A percentile compares a stretch with the other conserved stretches of the same genome.
These are phyloP conservation scores for Neurospora sp. DNA, from an alignment of 495 filamentous ascomycete genomes.

Conservation along the genomic window DNA sequence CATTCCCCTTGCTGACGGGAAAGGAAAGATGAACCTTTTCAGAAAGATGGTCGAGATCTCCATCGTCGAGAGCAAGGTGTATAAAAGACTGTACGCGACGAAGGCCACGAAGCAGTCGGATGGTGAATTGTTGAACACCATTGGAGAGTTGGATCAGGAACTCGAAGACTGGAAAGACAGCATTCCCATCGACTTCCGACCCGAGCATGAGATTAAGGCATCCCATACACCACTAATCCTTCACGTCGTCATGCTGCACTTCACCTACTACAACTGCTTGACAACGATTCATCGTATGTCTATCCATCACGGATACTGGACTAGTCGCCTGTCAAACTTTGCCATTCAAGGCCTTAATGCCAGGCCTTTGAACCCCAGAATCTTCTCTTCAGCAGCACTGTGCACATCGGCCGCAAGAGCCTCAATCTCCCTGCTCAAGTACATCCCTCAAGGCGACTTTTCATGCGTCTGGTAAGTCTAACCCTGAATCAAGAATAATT, in stretches of 20 bases:
- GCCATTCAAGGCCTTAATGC: slow-evolving; percentile 90
- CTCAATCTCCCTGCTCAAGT: slow-evolving; percentile 87
- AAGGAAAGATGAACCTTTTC: slow-evolving; percentile 89
- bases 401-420: slow-evolving; percentile 88
- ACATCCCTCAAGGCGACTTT: slow-evolving; percentile 91
- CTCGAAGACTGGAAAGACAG: slow-evolving; percentile 94
- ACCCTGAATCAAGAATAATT: not conserved
- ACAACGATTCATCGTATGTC: slow-evolving; percentile 99
- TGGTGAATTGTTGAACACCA: slow-evolving; percentile 88
- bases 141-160: slow-evolving; percentile 87
- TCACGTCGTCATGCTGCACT: slow-evolving; percentile 87
- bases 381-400: slow-evolving; percentile 86
- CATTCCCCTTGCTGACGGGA: slow-evolving; percentile 82
- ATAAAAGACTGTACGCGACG: slow-evolving; percentile 87
- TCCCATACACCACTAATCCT: slow-evolving; percentile 82
- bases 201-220: slow-evolving; percentile 88
- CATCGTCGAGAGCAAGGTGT: slow-evolving; percentile 85
- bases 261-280: slow-evolving; percentile 94
- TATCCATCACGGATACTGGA: slow-evolving; percentile 97
- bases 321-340: slow-evolving; percentile 86
- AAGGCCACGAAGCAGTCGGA: slow-evolving; percentile 87
- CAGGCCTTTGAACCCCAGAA: slow-evolving; percentile 78
- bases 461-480: slow-evolving; percentile 82
- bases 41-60: slow-evolving; percentile 83
- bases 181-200: slow-evolving; percentile 88